Base-by-base conservation (phyloP, 2,329 filamentous ascomycete species). In the Proliferodiscus dingleyae region DNA sequence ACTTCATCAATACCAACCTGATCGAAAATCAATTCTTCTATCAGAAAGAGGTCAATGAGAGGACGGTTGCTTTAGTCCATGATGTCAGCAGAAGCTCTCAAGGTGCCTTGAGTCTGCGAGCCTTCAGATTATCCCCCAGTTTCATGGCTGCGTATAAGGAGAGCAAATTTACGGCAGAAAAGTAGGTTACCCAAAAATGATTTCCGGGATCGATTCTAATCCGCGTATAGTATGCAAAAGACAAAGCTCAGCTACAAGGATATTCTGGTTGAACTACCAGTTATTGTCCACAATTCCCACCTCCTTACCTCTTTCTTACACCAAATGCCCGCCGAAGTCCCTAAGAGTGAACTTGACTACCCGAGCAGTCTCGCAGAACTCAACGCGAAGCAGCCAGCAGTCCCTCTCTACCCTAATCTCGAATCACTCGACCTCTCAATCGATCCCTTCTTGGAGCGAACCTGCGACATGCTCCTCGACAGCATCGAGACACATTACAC, bases 1-100 rank as follows among this genome's bases (percentile, higher is more conserved):
- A 95, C 77, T 97, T 97, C 61, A 78, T 97, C 75, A 96, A 90
- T 75, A 69, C 86, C 65, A 87, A 85, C 74, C 90, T 95, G 65
- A 87, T 98, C 69, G 93, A 98, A 78, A 98, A 97, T 75, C 90
- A 96, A 70, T 89, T 83, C 71, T 87, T 90, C 74, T 97, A 95
- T 75, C 93, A 98, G 75, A 93, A 88, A 69, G 88, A 94, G 60
- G 65, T 80, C 61, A 95, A 95, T 67, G 88, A 93, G 70, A 77
- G 80, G 68, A 89, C 87, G 5, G 81, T 96, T 36, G 89, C 89
- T 38, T 77, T 98, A 45, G 88, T 98, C 29, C 90, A 97, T 71
- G 93, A 98, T 65, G 87, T 95, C 58, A 94, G 88, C 79, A 82
- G 90, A 68, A 96, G 89, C 68, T 89, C 89, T 8, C 90, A 96